Conservation (phyloP, 2,329 filamentous ascomycete species). For the Scorias spongiosa region DNA sequence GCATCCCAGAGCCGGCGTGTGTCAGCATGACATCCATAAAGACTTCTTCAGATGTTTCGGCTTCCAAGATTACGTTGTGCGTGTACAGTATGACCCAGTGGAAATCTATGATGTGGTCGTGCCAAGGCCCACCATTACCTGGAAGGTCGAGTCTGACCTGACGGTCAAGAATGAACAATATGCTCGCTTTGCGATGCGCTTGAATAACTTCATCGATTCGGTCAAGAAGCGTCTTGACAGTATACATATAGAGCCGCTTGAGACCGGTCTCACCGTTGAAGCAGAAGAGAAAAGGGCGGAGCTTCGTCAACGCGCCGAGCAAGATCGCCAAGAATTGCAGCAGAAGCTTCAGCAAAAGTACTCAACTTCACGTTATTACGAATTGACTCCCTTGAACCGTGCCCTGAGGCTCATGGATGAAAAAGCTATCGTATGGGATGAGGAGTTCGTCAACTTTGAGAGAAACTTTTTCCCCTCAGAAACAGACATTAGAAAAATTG, state of each 20-base stretch:
- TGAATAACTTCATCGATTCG: conserved; percentile 75
- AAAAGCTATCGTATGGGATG: conserved; percentile 86
- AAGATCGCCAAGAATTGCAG: conserved; percentile 62
- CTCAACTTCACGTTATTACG: conserved; percentile 87
- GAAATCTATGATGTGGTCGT: conserved; percentile 90
- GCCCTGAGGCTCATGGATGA: conserved; percentile 83
- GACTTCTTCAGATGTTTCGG: conserved; percentile 91
- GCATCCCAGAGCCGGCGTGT: conserved; percentile 57
- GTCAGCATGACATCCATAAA: conserved; percentile 80
- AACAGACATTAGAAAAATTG: conserved; percentile 85
- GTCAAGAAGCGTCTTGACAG: conserved; percentile 70
- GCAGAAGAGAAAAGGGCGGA: conserved; percentile 71
- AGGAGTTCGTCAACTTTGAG: conserved; percentile 79
- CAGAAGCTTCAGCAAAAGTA: conserved; percentile 78
- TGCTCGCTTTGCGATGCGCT: conserved; percentile 60
- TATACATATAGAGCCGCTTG: conserved; percentile 81
- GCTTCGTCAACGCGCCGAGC: conserved; percentile 62
- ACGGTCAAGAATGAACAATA: conserved; percentile 88
- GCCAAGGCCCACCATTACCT: conserved; percentile 76
- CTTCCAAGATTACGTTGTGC: conserved; percentile 67
- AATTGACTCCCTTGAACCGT: conserved; percentile 84
- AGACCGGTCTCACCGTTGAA: conserved; percentile 69
- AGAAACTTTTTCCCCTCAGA: conserved; percentile 84
- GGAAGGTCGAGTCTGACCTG: conserved; percentile 93
- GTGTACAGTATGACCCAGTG: conserved; percentile 85